Base-by-base conservation (phyloP, 768 basidiomycete genomes). In the Lactarius evosmus region DNA sequence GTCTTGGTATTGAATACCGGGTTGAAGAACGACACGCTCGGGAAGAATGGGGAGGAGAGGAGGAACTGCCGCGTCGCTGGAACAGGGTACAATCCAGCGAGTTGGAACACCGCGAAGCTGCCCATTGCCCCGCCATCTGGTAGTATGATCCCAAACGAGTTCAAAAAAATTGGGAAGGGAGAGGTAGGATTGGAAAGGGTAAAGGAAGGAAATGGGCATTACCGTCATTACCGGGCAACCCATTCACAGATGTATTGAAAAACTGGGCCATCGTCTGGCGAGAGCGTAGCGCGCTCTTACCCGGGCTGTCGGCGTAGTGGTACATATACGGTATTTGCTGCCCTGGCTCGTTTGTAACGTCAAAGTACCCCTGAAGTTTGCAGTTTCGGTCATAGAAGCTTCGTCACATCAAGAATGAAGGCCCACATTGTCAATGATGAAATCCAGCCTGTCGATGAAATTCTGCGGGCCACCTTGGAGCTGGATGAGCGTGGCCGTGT, bases 311-410 rank as follows among this genome's bases (percentile, higher is more conserved):
- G 2, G 82, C 85, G 67, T 87, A 87, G 73, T 87, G 85, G 68
- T 86, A 86, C 85, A 86, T 86, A 72, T 80, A 85, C 0, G 85
- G 85, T 67, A 87, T 86, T 67, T 86, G 84, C 67, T 85, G 84
- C 3, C 85, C 85, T 0, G 85, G 85, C 67, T 87, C 86, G 69
- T 87, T 78, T 9, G 85, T 85, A 0, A 78, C 75, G 62, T 86
- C 85, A 65, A 86, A 86, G 71, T 85, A 87, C 44, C 77, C 76
- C 80, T 86, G 56, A 19, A 30, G 51, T 1, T 19, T 17, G 5
- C 14, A 16, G 53, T 11, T 32, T 41, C 30, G 49, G 27, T 32
- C 16, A 54, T 22, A 14, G 58, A 50, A 4, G 14, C 27, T 22
- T 36, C 4, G 40, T 9, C 30, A n/a, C 2, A 44, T 7, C 44